Base-by-base conservation (phyloP, 805 yeast species). In the Scheffersomyces stipitis region DNA sequence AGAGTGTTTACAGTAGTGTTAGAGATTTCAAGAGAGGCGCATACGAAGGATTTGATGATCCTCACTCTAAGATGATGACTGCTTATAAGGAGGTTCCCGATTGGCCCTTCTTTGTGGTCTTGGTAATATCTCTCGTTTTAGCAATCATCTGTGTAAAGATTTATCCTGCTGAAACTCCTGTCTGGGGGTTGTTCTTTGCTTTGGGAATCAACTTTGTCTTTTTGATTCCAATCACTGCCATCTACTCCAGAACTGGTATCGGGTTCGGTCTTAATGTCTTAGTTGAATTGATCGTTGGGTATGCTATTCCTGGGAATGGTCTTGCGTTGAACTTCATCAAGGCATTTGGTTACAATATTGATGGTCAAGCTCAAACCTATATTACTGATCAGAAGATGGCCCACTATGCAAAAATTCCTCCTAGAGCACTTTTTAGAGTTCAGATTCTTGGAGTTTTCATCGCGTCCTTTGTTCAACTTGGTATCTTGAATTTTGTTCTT, bases 311-410 rank as follows among this genome's bases (percentile, higher is more conserved):
- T 13, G 60, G 60, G 15, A 54, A 56, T 29, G 52, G 51, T 28
- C 28, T 49, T 8, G 60, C 60, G 2, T 39, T 55, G 32, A 47
- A 39, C 37, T 41, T 49, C 26, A 35, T 54, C 18, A 53, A 53
- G 32, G 55, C 58, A 2, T 43, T 52, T 13, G 62, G 60, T 15
- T 40, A 45, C 42, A 52, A 51, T 30, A 57, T 55, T 15, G 62
- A 56, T 34, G 54, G 52, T 4, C 66, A 60, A 41, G 58, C 62
- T 3, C 51, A 57, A 26, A 54, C 48, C 36, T 58, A 51, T 42
- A 48, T 64, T 15, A 57, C 68, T 2, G 68, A 65, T 42, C 69
- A 64, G 42, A 66, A 65, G 37, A 45, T 60, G 38, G 70, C 40
- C 4, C 56, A 51, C 31, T 52, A 52, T 30, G 35, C 48, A 5